Evolutionary conservation across 2,329 filamentous ascomycete genomes (phyloP).

Genomic region (Epichloe amarillans): DNA sequence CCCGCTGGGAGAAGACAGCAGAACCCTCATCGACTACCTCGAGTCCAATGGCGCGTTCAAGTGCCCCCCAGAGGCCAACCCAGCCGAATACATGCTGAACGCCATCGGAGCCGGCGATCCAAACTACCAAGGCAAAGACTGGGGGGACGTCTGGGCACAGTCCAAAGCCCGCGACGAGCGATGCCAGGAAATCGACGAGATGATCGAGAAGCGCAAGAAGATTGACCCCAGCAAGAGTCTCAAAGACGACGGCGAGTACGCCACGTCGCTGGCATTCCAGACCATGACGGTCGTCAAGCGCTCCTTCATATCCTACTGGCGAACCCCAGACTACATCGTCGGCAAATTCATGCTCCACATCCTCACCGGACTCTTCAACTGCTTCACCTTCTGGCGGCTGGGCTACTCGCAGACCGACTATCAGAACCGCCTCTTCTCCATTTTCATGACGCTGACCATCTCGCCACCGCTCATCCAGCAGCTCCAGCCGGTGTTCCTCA

Average conservation of each 20-base stretch:
- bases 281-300: slow-evolving; percentile 40
- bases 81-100: slow-evolving; percentile 43
- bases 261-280: slow-evolving; percentile 44
- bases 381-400: slow-evolving; percentile 56
- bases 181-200: slow-evolving; percentile 35
- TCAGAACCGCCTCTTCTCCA: slow-evolving; percentile 59
- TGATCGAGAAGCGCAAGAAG: slow-evolving; percentile 32
- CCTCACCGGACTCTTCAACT: slow-evolving; percentile 52
- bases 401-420: slow-evolving; percentile 45
- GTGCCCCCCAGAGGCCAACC: slow-evolving; percentile 37
- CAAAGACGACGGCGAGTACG: slow-evolving; percentile 46
- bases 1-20: slow-evolving; percentile 35
- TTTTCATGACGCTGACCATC: slow-evolving; percentile 68
- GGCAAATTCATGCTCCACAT: slow-evolving; percentile 51
- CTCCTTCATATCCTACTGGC: slow-evolving; percentile 50
- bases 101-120: slow-evolving; percentile 49
- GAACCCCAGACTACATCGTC: slow-evolving; percentile 48
- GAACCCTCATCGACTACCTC: slow-evolving; percentile 37
- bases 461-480: slow-evolving; percentile 64
- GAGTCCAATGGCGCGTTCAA: slow-evolving; percentile 32
- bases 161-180: slow-evolving; percentile 35
- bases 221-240: slow-evolving; percentile 23
- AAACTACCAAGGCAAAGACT: slow-evolving; percentile 46
- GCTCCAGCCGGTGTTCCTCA: slow-evolving; percentile 58
- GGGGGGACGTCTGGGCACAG: slow-evolving; percentile 45